phyloP scores from a whole-genome alignment of 768 basidiomycete species.

The Zangia roseola region DNA sequence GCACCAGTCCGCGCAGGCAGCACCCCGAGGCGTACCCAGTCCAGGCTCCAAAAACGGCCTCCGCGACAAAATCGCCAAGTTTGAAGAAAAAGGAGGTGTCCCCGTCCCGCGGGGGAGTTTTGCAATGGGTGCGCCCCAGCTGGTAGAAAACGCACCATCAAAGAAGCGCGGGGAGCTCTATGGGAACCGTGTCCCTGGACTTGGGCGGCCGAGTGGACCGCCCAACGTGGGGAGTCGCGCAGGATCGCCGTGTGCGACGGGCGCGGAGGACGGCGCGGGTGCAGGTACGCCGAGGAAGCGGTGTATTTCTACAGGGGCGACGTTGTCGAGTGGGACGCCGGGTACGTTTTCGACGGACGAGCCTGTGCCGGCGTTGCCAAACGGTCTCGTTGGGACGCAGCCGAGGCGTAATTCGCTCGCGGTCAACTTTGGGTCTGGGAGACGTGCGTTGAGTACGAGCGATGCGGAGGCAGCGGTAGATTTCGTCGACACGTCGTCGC shows the following conservation, averaged over 20 bases:
- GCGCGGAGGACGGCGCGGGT: too few species aligned
- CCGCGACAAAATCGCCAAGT: conserved; percentile 75
- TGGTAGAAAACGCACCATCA: conserved; percentile 42
- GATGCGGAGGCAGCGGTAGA: conserved; percentile 3
- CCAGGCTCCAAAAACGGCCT: conserved; percentile 32
- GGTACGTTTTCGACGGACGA: conserved; percentile 14
- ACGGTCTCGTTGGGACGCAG: background rate
- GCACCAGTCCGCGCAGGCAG: conserved; percentile 34
- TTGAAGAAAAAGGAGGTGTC: conserved; percentile 74
- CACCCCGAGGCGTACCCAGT: conserved; percentile 28
- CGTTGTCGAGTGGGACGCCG: conserved; percentile 14
- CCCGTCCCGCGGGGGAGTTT: conserved; percentile 77
- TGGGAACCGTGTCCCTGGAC: conserved; percentile 61
- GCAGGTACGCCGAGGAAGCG: conserved; percentile 22
- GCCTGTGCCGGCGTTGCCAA: conserved; percentile 28
- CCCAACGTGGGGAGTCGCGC: conserved; percentile 17
- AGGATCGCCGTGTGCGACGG: background rate
- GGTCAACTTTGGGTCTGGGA: conserved; percentile 19
- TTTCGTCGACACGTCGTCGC: conserved; percentile 2
- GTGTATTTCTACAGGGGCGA: conserved; percentile 28
- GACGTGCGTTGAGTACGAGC: conserved; percentile 19
- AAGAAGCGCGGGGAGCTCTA: conserved; percentile 66
- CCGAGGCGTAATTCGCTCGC: conserved; percentile 33
- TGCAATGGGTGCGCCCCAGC: conserved; percentile 63
- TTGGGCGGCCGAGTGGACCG: conserved; percentile 23